Evolutionary conservation across 2,329 filamentous ascomycete species (phyloP).

Genomic region (Phyllosticta citriasiana): DNA sequence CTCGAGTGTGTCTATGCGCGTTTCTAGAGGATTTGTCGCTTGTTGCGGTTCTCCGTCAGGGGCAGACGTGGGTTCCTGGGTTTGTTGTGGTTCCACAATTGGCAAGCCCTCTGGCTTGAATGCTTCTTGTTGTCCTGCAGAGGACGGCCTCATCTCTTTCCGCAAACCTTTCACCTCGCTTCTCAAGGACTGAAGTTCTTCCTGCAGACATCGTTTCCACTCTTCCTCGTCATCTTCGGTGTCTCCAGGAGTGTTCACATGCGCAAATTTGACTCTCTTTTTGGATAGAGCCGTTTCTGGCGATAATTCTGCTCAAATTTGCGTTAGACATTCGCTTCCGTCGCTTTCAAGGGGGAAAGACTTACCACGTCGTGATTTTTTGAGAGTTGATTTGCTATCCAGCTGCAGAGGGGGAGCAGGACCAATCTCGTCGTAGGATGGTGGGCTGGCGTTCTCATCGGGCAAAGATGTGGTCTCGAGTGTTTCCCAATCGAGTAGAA

Average conservation of each 20-base stretch:
- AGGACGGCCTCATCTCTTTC: background rate
- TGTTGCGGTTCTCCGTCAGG: too few relatives aligned
- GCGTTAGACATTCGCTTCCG: background rate
- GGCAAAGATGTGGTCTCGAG: background rate
- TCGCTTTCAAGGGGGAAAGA: background rate
- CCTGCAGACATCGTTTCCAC: background rate
- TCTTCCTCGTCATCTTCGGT: background rate
- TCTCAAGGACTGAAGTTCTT: background rate
- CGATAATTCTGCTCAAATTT: background rate
- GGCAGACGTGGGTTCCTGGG: background rate
- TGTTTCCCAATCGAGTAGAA: background rate
- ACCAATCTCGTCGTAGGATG: constrained; percentile 5
- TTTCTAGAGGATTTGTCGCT: background rate
- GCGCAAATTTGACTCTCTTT: background rate
- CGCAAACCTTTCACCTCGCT: background rate
- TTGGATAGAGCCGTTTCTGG: background rate
- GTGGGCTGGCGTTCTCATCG: background rate
- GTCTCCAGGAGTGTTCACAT: background rate
- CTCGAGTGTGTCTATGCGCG: background rate
- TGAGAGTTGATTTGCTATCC: background rate
- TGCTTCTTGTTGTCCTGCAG: background rate
- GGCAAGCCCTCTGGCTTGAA: background rate
- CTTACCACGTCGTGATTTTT: background rate
- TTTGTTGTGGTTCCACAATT: background rate
- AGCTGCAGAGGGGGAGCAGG: background rate